Conservation (phyloP, 805 yeast genomes). For the Pichia manshurica region DNA sequence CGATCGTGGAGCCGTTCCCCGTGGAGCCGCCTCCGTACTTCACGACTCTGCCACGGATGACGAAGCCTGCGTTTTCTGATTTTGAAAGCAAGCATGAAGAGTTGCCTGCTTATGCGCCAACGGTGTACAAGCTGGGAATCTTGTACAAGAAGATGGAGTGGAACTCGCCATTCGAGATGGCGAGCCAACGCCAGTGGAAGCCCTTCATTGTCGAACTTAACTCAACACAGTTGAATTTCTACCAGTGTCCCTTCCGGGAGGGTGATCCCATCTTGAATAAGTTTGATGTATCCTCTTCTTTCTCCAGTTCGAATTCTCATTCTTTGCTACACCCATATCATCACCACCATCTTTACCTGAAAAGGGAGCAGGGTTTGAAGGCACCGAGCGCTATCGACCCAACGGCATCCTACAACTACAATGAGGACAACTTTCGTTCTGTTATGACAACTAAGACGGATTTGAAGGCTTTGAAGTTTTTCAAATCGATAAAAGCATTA, state of each 20-base stretch:
- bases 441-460: conserved; percentile 26
- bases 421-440: conserved; percentile 22
- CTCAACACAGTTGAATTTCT: conserved; percentile 79
- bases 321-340: conserved; percentile 16
- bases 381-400: conserved; percentile 7
- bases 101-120: conserved; percentile 63
- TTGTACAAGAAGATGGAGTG: conserved; percentile 67
- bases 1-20: conserved; percentile 33
- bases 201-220: conserved; percentile 65
- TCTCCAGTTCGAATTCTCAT: conserved; percentile 11
- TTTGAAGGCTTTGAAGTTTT: conserved; percentile 20
- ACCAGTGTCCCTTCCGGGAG: conserved; percentile 27
- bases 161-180: conserved; percentile 68
- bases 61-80: conserved; percentile 25
- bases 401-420: conserved; percentile 4
- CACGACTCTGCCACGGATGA: conserved; percentile 32
- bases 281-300: conserved; percentile 13
- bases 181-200: conserved; percentile 67
- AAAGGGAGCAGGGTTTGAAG: not conserved
- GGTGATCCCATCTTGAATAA: conserved; percentile 10
- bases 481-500: conserved; percentile 24
- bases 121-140: conserved; percentile 54
- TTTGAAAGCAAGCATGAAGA: conserved; percentile 27
- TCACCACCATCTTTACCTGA: conserved; percentile 12
- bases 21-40: conserved; percentile 34